Percentiles rank a stretch among this genome's conserved stretches.
phyloP scores from a whole-genome alignment of 345 rosid genomes.

The Abelmoschus esculentus region DNA sequence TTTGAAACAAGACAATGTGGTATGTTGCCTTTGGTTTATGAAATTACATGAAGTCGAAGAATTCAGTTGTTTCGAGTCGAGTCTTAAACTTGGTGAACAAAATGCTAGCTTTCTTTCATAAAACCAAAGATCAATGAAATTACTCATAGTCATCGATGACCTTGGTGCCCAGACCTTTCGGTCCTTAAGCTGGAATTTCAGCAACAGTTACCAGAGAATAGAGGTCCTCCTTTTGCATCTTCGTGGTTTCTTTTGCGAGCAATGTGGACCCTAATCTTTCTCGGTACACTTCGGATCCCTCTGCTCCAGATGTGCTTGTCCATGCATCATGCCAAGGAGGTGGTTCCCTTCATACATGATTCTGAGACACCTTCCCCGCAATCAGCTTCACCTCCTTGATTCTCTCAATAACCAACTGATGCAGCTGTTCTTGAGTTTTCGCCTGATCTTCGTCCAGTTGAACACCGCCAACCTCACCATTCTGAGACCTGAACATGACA shows the following conservation, averaged over 20 bases:
- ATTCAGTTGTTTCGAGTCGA: no score
- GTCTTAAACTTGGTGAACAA: neutral
- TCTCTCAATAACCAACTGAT: constrained; percentile 75
- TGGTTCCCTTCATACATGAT: neutral
- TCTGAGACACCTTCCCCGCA: constrained; percentile 46
- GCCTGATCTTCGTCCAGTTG: constrained; percentile 50
- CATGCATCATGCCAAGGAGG: neutral
- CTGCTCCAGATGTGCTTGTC: constrained; percentile 57
- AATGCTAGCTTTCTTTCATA: neutral
- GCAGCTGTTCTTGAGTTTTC: constrained; percentile 57
- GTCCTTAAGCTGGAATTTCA: constrained; percentile 46
- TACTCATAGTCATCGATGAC: constrained; percentile 59
- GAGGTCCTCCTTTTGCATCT: constrained; percentile 63
- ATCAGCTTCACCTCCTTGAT: constrained; percentile 59
- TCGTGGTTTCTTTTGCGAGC: constrained; percentile 62
- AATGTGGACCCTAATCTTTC: constrained; percentile 50
- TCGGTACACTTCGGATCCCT: constrained; percentile 59
- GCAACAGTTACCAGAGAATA: constrained; percentile 59
- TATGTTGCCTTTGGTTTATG: no score
- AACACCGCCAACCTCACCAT: constrained; percentile 31
- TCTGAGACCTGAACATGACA: constrained; percentile 52
- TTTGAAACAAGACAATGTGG: no score
- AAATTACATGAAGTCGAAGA: no score
- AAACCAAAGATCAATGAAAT: constrained; percentile 7
- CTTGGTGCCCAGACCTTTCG: constrained; percentile 50